These are phyloP conservation scores for Craspedostauros australis DNA, from an alignment of 108 stramenopile genomes.

Conservation along the genomic window DNA sequence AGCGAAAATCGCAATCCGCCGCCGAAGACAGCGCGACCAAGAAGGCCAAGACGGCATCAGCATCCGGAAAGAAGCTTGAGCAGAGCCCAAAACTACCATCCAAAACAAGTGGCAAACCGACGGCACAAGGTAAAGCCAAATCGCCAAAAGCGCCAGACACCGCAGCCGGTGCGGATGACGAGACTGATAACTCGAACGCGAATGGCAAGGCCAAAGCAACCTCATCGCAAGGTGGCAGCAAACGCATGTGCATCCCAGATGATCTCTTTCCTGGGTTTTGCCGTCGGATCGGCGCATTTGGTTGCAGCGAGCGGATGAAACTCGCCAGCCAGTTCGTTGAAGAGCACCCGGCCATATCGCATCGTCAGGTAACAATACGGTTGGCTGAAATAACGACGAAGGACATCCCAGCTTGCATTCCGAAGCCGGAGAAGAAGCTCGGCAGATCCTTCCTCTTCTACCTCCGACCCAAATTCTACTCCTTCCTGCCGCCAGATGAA, in stretches of 20 bases:
- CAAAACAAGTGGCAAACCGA: slow-evolving; percentile 31
- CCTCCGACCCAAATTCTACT: slow-evolving; percentile 78
- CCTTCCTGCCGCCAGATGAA: slow-evolving; percentile 54
- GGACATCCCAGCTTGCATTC: slow-evolving; percentile 67
- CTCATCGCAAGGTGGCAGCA: slow-evolving; percentile 34
- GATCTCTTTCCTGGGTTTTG: slow-evolving; percentile 72
- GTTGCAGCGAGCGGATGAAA: slow-evolving; percentile 64
- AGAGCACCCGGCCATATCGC: slow-evolving; percentile 70
- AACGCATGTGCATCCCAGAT: slow-evolving; percentile 77
- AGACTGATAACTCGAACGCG: no score
- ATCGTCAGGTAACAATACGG: slow-evolving; percentile 75
- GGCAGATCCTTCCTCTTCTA: slow-evolving; percentile 74
- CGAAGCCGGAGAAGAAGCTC: slow-evolving; percentile 33
- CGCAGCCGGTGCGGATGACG: slow-evolving; percentile 5
- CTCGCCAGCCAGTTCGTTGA: slow-evolving; percentile 72
- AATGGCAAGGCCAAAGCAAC: slow-evolving; percentile 9
- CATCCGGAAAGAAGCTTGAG: slow-evolving; percentile 20
- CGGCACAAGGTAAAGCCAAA: slow-evolving; percentile 37
- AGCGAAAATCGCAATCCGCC: no score
- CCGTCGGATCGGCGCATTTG: slow-evolving; percentile 59
- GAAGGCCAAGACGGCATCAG: slow-evolving; percentile 15
- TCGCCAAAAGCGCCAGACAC: slow-evolving; percentile 29
- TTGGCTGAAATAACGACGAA: slow-evolving; percentile 77
- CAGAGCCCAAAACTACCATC: slow-evolving; percentile 31
- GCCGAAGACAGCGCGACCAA: no score